phyloP scores from a whole-genome alignment of 1,284 basidiomycete species.

The Ustilago esculenta region DNA sequence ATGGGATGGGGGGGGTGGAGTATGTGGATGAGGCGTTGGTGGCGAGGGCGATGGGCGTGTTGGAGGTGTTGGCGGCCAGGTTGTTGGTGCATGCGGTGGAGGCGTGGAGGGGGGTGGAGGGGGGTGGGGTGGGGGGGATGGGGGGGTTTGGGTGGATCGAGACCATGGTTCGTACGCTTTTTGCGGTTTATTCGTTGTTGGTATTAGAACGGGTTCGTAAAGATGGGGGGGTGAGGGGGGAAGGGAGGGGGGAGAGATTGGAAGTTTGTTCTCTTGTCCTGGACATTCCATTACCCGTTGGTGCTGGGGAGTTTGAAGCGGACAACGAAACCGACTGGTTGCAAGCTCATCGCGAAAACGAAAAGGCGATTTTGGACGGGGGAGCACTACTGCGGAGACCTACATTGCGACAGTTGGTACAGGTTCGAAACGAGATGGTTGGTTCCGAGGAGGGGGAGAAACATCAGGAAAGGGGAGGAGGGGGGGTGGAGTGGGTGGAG shows the following conservation, averaged over 20 bases:
- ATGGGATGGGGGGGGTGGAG: slow-evolving; percentile 41
- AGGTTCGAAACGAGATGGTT: slow-evolving; percentile 36
- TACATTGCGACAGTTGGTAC: slow-evolving; percentile 47
- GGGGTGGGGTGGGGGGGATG: slow-evolving; percentile 26
- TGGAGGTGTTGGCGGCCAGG: slow-evolving; percentile 47
- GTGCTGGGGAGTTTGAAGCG: slow-evolving; percentile 57
- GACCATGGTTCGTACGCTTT: slow-evolving; percentile 56
- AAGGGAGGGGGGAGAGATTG: too few species aligned
- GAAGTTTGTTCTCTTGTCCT: slow-evolving; percentile 50
- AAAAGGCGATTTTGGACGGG: slow-evolving; percentile 22
- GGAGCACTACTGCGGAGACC: slow-evolving; percentile 20
- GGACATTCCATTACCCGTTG: slow-evolving; percentile 52
- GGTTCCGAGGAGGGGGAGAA: too few species aligned
- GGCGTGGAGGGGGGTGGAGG: slow-evolving; percentile 50
- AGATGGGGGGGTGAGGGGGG: too few species aligned
- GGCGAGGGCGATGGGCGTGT: slow-evolving; percentile 14
- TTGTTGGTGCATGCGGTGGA: slow-evolving; percentile 60
- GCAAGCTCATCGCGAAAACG: slow-evolving; percentile 22
- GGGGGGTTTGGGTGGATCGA: slow-evolving; percentile 45
- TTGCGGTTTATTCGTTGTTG: slow-evolving; percentile 55
- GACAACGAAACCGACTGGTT: slow-evolving; percentile 49
- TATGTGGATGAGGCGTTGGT: slow-evolving; percentile 39
- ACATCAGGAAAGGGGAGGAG: too few species aligned
- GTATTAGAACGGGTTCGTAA: slow-evolving; percentile 60
- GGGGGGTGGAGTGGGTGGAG: slow-evolving; percentile 13